Base-by-base conservation (phyloP, 116 monocot species). In the Posidonia oceanica region DNA sequence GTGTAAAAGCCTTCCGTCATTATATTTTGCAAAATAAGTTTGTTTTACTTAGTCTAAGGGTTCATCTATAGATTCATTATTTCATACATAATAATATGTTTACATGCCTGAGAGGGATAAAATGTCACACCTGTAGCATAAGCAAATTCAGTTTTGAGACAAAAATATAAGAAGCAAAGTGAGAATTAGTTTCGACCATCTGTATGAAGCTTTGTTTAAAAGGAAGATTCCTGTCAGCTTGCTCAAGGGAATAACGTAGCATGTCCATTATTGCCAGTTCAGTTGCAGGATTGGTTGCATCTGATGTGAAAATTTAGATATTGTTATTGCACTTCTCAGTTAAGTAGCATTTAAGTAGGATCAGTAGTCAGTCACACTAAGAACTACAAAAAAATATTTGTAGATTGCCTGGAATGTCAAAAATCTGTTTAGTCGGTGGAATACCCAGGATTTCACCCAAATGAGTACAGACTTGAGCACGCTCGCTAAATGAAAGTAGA, bases 201-300 rank as follows among this genome's bases (percentile, higher is more conserved):
- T 64, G 17, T 11, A 59, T 3, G 39, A 13, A 74, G 55, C 48
- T 40, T 39, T 64, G 64, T 39, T 64, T 78, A 13, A 63, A 69
- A 58, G 76, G 81, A 77, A 89, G 72, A 61, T 86, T 83, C 65
- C 77, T 75, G 48, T 90, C 84, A 68, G 90, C 81, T 75, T 80
- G 84, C 72, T 84, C 82, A 67, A 84, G 72, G 61, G 78, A 84
- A 78, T 82, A 82, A 67, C 71, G 78, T 66, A 90, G 71, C 74
- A 90, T 75, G 59, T 80, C 74, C 36, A 82, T 59, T 70, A 86
- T 72, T 5, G 84, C 74, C 44, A 76, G 68, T 69, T 86, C 76
- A 60, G 86, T 76, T 15, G 66, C 70, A 52, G 60, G 17, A 51
- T 80, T 76, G 63, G 23, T 61, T 39, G 56, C 65, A 37, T 80